These are phyloP conservation scores for Aureobasidium sp. DNA, from an alignment of 2,329 filamentous ascomycete genomes.

Conservation along the genomic window DNA sequence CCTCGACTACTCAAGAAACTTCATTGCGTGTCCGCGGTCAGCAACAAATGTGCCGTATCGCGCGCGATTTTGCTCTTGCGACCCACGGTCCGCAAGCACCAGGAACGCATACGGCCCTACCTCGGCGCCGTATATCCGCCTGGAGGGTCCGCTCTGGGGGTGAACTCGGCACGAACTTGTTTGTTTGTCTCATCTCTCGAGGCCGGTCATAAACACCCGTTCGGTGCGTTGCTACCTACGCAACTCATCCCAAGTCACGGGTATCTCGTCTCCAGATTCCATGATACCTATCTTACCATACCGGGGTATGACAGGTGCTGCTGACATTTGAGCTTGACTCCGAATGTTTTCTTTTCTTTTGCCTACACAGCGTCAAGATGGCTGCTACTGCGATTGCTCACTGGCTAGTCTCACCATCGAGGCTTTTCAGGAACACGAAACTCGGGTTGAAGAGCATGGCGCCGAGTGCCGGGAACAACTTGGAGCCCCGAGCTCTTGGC, in stretches of 20 bases:
- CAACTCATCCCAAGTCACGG: not conserved
- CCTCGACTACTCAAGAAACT: too few relatives aligned
- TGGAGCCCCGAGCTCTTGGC: conserved; percentile 10
- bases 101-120: conserved; percentile 2
- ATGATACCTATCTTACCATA: not conserved
- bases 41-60: not conserved
- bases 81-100: conserved; percentile 2
- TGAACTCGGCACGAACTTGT: conserved; percentile 6
- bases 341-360: not conserved
- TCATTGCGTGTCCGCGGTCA: not conserved
- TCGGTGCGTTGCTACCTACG: not conserved
- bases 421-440: not conserved
- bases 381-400: not conserved
- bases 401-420: not conserved
- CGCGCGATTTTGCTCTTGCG: not conserved
- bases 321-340: not conserved
- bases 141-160: not conserved
- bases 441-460: not conserved
- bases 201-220: not conserved
- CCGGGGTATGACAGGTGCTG: conserved; percentile 4
- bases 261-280: not conserved
- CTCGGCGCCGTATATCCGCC: conserved; percentile 6
- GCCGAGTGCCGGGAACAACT: conserved; percentile 8
- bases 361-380: not conserved
- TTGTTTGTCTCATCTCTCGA: conserved; percentile 9